Conservation (phyloP, 108 stramenopile species). For the Schizochytrium sp. region DNA sequence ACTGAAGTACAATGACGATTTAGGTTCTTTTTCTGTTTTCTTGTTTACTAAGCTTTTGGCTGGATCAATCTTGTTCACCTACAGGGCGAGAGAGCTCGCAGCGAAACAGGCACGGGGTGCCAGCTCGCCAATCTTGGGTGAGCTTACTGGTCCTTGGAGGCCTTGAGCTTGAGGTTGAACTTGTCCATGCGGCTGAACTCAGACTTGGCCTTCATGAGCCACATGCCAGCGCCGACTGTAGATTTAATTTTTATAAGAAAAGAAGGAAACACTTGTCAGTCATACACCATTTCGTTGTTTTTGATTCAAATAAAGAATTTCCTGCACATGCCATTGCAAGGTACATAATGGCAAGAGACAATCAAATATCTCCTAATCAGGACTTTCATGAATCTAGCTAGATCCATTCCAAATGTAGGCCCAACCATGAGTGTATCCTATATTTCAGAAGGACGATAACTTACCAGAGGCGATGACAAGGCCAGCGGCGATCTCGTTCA, state of each 20-base stretch:
- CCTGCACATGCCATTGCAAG: not conserved
- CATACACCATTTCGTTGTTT: not conserved
- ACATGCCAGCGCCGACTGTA: not conserved
- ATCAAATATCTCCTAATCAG: not conserved
- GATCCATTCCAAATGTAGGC: not conserved
- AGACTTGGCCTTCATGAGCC: not conserved
- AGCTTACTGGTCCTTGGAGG: constrained; percentile 31
- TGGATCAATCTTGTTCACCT: not conserved
- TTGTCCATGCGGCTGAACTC: constrained; percentile 44
- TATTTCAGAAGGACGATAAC: not conserved
- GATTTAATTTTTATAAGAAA: not conserved
- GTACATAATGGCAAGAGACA: not conserved
- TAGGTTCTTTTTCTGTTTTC: constrained; percentile 22
- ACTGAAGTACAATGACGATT: not conserved
- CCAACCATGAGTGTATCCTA: not conserved
- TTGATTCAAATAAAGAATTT: not conserved
- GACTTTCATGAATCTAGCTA: not conserved
- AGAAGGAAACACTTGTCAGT: not conserved
- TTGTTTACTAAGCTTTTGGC: not conserved
- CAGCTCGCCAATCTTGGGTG: not conserved
- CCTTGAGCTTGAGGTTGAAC: constrained; percentile 58
- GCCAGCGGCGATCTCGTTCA: constrained; percentile 42
- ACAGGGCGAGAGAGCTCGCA: not conserved
- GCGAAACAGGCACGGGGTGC: not conserved
- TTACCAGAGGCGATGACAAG: constrained; percentile 12